Base-by-base conservation (phyloP, 192 early-diverging fungal species). In the Backusella parvicylindrica region DNA sequence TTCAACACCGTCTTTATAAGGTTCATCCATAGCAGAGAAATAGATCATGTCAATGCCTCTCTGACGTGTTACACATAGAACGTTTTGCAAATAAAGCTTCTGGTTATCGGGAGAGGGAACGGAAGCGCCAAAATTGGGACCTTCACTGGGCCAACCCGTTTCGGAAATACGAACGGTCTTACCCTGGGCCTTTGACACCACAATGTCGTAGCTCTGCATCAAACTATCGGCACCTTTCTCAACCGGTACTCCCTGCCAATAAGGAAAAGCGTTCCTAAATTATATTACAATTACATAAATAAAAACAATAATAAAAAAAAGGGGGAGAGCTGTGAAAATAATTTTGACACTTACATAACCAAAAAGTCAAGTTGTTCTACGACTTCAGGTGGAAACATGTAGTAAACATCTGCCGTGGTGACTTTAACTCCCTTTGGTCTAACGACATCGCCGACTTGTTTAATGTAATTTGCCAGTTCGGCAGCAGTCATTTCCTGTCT, bases 81-180 rank as follows among this genome's bases (percentile, higher is more conserved):
- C 84, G 40, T 86, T 80, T 26, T 70, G 64, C 71, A 53, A 72
- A 63, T 79, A 75, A 64, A 76, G 76, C 70, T 86, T 77, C 72
- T 85, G 80, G 73, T 88, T 89, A 16, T 79, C 66, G 21, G 83
- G 76, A 6, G 87, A 86, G 3, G 87, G 81, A 35, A 78, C 83
- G 6, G 86, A 78, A 5, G 68, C 71, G 0, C 78, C 85, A 74
- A 73, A 88, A 74, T 84, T 86, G 70, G 72, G 74, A 23, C 89
- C 89, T 11, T 43, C 74, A 67, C 82, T 79, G 40, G 89, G 89
- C 89, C 89, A 90, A 53, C 89, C 89, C 47, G 89, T 90, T 78
- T 90, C 89, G 53, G 86, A 85, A 28, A 89, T 81, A 33, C 84
- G 81, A 7, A 90, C 87, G 21, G 75, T 74, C 76, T 90, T 90